A percentile compares a stretch with the other conserved stretches of the same genome.
phyloP scores from a whole-genome alignment of 2,329 filamentous ascomycete species.

The Salinomyces thailandicus region DNA sequence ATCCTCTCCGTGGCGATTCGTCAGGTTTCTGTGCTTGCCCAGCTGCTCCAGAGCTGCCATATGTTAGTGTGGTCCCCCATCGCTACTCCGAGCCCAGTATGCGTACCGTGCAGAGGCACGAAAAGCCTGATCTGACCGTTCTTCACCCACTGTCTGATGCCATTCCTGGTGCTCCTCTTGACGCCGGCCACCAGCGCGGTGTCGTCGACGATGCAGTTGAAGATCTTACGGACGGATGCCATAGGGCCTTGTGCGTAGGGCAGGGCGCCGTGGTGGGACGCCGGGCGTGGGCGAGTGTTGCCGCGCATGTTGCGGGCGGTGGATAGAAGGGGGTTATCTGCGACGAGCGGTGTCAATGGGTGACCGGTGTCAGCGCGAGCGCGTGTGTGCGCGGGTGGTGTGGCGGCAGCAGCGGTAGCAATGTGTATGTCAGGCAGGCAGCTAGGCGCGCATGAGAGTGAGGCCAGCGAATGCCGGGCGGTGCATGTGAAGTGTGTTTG shows the following conservation, averaged over 20 bases:
- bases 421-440: neutral
- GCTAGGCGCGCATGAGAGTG: neutral
- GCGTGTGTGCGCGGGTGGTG: conserved; percentile 1
- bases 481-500: neutral
- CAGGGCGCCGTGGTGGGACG: conserved; percentile 17
- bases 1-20: conserved; percentile 33
- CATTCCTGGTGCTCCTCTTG: conserved; percentile 42
- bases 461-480: neutral
- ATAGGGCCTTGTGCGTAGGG: conserved; percentile 7
- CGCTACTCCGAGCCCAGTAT: conserved; percentile 1
- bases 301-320: conserved; percentile 15
- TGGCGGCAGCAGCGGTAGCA: neutral
- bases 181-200: conserved; percentile 41
- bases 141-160: conserved; percentile 42
- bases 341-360: too few species aligned
- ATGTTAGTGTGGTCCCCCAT: too few species aligned
- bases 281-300: conserved; percentile 16
- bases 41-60: conserved; percentile 36
- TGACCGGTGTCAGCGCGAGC: neutral
- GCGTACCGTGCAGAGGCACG: conserved; percentile 42
- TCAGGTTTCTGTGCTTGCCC: conserved; percentile 33
- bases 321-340: too few species aligned
- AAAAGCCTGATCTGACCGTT: conserved; percentile 41
- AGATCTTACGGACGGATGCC: conserved; percentile 33
- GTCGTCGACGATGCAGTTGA: conserved; percentile 46